These are phyloP conservation scores for Moringa oleifera DNA, from an alignment of 345 rosid genomes.

Conservation along the genomic window DNA sequence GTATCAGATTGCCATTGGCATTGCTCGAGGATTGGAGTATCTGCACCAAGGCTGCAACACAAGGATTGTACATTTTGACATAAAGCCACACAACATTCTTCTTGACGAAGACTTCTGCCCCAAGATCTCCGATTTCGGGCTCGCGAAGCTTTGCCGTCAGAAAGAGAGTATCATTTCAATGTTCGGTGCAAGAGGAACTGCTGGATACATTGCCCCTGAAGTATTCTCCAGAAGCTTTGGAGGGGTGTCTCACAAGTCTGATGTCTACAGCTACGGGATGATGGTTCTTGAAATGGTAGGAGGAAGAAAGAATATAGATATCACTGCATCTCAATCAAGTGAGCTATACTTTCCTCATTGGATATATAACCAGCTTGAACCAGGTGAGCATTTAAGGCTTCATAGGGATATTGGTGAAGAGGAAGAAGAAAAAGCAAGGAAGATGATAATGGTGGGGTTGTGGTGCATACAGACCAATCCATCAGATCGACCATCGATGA, in stretches of 20 bases:
- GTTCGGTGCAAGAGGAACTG: conserved; percentile 21
- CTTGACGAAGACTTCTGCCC: conserved; percentile 33
- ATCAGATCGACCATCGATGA: conserved; percentile 39
- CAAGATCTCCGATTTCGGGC: conserved; percentile 43
- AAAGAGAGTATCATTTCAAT: conserved; percentile 27
- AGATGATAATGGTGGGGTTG: conserved; percentile 31
- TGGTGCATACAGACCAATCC: conserved; percentile 51
- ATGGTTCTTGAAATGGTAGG: conserved; percentile 1
- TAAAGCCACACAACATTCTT: conserved; percentile 44
- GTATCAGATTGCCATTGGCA: conserved; percentile 23
- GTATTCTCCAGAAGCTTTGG: conserved; percentile 27
- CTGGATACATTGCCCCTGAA: conserved; percentile 41
- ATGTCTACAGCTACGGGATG: conserved; percentile 38
- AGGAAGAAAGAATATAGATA: too few species aligned
- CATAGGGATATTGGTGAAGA: conserved; percentile 9
- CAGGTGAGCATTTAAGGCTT: conserved; percentile 13
- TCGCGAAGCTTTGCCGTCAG: conserved; percentile 30
- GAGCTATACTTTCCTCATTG: conserved; percentile 19
- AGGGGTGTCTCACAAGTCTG: conserved; percentile 33
- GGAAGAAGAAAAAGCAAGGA: conserved; percentile 18
- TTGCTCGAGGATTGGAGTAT: conserved; percentile 40
- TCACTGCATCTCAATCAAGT: too few species aligned
- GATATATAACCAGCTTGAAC: conserved; percentile 11
- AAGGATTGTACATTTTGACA: conserved; percentile 40
- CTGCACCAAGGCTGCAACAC: conserved; percentile 39